Evolutionary conservation across 495 filamentous ascomycete genomes (phyloP).

Genomic region (Trichoderma orchidacearum): DNA sequence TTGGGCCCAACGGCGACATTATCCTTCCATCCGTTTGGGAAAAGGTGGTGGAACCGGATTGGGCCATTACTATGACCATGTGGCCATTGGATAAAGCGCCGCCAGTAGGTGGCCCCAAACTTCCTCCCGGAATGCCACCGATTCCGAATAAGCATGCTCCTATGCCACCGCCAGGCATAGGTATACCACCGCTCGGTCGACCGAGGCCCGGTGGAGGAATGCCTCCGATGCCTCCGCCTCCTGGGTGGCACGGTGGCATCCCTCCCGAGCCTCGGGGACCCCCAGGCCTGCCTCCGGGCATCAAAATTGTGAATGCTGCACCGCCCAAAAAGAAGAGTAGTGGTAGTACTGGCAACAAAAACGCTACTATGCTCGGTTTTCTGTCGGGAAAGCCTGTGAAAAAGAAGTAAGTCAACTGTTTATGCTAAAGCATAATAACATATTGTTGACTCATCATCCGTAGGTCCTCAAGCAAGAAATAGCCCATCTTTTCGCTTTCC

Average conservation of each 20-base stretch:
- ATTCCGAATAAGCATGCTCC: constrained; percentile 3
- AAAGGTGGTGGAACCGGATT: constrained; percentile 71
- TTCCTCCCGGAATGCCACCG: constrained; percentile 7
- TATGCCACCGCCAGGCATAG: constrained; percentile 7
- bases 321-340: constrained; percentile 14
- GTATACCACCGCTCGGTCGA: not conserved
- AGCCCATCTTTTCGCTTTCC: too few species aligned
- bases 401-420: constrained; percentile 18
- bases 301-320: constrained; percentile 7
- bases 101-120: constrained; percentile 7
- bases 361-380: constrained; percentile 20
- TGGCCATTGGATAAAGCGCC: constrained; percentile 59
- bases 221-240: constrained; percentile 3
- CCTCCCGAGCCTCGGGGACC: not conserved
- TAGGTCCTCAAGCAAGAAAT: constrained; percentile 3
- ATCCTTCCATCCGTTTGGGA: constrained; percentile 84
- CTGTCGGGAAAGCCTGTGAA: constrained; percentile 20
- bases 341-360: constrained; percentile 2
- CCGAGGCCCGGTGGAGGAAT: constrained; percentile 1
- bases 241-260: constrained; percentile 1
- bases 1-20: constrained; percentile 74
- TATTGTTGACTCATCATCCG: too few species aligned
- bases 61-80: constrained; percentile 91
- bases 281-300: not conserved
- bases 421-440: too few species aligned